Base-by-base conservation (phyloP, 139 green algal species). In the Chlamydomonas applanata region DNA sequence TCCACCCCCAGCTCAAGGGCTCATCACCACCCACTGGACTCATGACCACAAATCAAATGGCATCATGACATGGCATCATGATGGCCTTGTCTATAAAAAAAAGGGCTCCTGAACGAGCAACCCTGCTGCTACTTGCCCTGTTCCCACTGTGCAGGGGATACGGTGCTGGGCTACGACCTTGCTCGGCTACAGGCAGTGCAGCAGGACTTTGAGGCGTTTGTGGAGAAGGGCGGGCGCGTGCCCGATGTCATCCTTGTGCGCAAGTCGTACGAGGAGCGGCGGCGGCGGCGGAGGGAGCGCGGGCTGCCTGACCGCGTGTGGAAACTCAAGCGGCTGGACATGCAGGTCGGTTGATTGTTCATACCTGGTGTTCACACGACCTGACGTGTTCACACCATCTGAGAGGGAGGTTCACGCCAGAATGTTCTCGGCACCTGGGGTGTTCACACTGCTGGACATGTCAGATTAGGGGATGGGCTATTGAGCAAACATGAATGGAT, bases 151-250 rank as follows among this genome's bases (percentile, higher is more conserved):
- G 57, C 69, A 88, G 81, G 94, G 2, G 95, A 99, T 81, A 88
- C 69, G 14, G 95, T 83, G 11, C 69, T 98, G 62, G 94, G 95
- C 0, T 98, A 97, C 69, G 95, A 98, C 80, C 61, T 97, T 56
- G 76, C 81, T 4, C 84, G 80, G 40, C n/a, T 76, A 83, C 94
- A 97, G 82, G 65, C 93, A 24, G 87, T 90, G 20, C 86, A 89
- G 70, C 60, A 80, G 22, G 93, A 97, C 61, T 83, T 95, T 54
- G 94, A 98, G 14, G 81, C 80, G 22, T 86, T 82, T 46, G 22
- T 92, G 14, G 68, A 61, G 70, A 88, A 86, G 71, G 91, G 90
- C 27, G 75, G 85, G 1, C n/a, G 64, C 1, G 63, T 97, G 34
- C 93, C 93, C 2, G 95, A 98, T 74, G 89, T 97, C 4, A 74